Evolutionary conservation across 2,329 filamentous ascomycete genomes (phyloP).

Genomic region (Seiridium cupressi): DNA sequence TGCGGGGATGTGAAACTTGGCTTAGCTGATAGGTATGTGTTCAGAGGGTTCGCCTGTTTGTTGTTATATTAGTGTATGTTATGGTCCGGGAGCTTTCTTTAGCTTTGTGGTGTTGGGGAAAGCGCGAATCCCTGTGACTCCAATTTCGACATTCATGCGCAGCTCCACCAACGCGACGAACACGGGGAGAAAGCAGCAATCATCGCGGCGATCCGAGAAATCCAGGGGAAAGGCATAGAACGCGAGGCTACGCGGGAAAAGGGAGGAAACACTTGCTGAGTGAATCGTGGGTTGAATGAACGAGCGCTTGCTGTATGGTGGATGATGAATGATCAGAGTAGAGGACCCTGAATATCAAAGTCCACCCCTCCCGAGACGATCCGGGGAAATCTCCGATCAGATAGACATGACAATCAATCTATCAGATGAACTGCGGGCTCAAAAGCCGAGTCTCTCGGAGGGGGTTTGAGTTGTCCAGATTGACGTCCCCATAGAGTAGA

Average conservation of each 20-base stretch:
- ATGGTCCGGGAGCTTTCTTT: constrained; percentile 27
- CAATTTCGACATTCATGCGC: constrained; percentile 28
- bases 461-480: too few species aligned
- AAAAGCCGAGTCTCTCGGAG: too few species aligned
- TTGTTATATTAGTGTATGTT: constrained; percentile 46
- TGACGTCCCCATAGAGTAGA: not conserved
- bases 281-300: constrained; percentile 4
- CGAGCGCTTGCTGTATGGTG: constrained; percentile 17
- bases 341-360: not conserved
- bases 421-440: not conserved
- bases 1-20: constrained; percentile 90
- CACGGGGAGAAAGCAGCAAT: constrained; percentile 8
- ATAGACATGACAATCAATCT: not conserved
- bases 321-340: constrained; percentile 2
- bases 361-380: not conserved
- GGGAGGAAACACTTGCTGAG: not conserved
- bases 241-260: not conserved
- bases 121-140: constrained; percentile 28
- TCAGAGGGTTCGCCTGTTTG: constrained; percentile 82
- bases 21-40: constrained; percentile 91
- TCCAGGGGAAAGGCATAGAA: constrained; percentile 5
- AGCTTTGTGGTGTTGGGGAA: constrained; percentile 9
- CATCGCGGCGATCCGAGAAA: constrained; percentile 12
- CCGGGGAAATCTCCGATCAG: constrained; percentile 2
- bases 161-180: constrained; percentile 28